phyloP scores from a whole-genome alignment of 163 green algal genomes.

The Trebouxia gelatinosa region DNA sequence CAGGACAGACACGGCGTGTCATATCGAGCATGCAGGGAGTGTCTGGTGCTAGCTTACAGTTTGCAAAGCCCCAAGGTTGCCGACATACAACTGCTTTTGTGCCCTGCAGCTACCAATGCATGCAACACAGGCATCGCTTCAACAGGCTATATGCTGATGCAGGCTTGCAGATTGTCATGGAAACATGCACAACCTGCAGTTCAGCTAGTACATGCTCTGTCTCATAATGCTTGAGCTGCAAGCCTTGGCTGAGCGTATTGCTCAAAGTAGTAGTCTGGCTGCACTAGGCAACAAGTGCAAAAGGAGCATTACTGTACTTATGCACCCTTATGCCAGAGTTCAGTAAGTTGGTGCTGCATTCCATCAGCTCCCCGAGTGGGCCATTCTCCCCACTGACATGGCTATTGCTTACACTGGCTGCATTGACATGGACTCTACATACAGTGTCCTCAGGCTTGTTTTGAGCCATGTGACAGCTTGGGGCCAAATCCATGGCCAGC shows the following conservation, averaged over 20 bases:
- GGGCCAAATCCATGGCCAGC: too few species aligned
- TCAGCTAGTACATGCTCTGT: background rate
- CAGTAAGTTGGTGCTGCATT: constrained; percentile 37
- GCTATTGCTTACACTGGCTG: background rate
- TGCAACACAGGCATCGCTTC: too few species aligned
- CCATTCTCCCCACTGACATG: background rate
- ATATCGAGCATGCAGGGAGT: background rate
- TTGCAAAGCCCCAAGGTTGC: background rate
- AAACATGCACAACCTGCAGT: background rate
- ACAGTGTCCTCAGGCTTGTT: too few species aligned
- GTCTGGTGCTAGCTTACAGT: background rate
- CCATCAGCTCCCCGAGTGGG: too few species aligned
- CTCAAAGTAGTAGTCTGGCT: background rate
- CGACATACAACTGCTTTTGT: too few species aligned
- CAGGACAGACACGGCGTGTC: background rate
- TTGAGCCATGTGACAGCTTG: too few species aligned
- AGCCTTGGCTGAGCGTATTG: background rate
- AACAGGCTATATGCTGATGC: too few species aligned
- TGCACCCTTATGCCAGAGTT: constrained; percentile 47
- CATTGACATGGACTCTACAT: too few species aligned
- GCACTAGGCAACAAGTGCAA: background rate
- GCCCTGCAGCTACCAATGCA: too few species aligned
- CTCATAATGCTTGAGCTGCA: background rate
- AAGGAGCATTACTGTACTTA: constrained; percentile 34
- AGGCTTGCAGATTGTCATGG: too few species aligned